Percentiles rank a stretch among this genome's conserved stretches.
phyloP scores from a whole-genome alignment of 139 green algal genomes.

The Tetradesmus obliquus region DNA sequence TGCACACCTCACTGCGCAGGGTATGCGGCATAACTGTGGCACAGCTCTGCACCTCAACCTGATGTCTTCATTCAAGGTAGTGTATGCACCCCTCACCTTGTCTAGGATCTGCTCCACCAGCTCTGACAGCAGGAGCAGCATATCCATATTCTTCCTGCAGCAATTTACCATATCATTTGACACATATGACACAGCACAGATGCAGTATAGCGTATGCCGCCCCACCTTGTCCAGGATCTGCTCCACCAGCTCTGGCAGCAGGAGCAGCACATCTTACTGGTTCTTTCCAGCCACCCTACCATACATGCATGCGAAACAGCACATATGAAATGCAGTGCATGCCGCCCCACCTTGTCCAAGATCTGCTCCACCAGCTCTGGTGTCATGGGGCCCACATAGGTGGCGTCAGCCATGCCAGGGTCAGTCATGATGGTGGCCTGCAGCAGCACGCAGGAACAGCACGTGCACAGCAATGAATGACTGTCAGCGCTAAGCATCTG shows the following conservation, averaged over 20 bases:
- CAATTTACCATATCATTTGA: no score
- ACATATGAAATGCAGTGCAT: not conserved
- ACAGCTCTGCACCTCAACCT: no score
- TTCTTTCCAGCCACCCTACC: no score
- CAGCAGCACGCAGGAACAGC: no score
- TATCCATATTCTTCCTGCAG: no score
- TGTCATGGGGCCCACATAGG: conserved; percentile 99
- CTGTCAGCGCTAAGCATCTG: no score
- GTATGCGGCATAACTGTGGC: no score
- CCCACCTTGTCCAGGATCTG: conserved; percentile 81
- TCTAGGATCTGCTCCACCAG: conserved; percentile 88
- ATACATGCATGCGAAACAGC: no score
- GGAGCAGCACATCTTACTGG: no score
- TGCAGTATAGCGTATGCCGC: not conserved
- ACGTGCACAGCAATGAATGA: not conserved
- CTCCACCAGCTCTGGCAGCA: conserved; percentile 82
- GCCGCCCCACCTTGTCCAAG: conserved; percentile 67
- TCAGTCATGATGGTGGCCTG: conserved; percentile 99
- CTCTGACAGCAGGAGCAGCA: conserved; percentile 56
- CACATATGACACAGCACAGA: no score
- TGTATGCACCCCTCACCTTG: conserved; percentile 55
- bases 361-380: conserved; percentile 92
- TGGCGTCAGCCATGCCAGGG: conserved; percentile 95
- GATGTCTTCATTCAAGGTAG: no score
- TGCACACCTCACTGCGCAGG: no score